Percentiles rank a stretch among this genome's conserved stretches.
Conservation (phyloP, 163 green algal genomes). For the Chlorella variabilis region DNA sequence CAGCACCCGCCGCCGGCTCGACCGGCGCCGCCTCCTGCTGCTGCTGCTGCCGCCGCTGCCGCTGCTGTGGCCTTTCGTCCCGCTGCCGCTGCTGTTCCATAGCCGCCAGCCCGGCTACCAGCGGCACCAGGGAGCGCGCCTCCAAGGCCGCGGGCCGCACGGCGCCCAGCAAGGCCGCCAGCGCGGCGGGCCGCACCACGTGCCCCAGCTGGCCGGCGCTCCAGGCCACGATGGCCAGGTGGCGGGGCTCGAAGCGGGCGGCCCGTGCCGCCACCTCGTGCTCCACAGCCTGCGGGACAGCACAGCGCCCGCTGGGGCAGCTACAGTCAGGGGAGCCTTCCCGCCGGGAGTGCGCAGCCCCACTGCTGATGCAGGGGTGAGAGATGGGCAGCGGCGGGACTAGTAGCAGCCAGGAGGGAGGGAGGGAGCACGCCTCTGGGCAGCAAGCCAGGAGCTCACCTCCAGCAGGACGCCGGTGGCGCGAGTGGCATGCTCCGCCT, state of each 20-base stretch:
- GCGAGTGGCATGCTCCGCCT: slow-evolving; percentile 1
- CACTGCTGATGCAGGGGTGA: no score
- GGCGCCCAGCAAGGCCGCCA: not conserved
- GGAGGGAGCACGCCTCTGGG: no score
- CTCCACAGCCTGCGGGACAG: slow-evolving; percentile 22
- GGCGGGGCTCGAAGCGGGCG: slow-evolving; percentile 7
- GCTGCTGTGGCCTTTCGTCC: not conserved
- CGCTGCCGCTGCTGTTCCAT: slow-evolving; percentile 1
- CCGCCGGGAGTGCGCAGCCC: not conserved
- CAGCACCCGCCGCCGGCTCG: not conserved
- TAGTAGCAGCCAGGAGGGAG: no score
- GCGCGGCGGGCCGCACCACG: not conserved
- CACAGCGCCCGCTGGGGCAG: no score
- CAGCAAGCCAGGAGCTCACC: not conserved
- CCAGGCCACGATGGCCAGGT: slow-evolving; percentile 28
- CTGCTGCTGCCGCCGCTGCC: not conserved
- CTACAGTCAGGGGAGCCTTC: not conserved
- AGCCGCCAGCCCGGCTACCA: not conserved
- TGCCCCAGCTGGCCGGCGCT: slow-evolving; percentile 22
- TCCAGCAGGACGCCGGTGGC: not conserved
- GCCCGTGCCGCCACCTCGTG: not conserved
- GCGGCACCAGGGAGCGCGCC: not conserved
- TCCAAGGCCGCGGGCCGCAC: not conserved
- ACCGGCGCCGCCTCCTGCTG: no score
- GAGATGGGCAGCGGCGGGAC: no score